Base-by-base conservation (phyloP, 768 basidiomycete species). In the Gymnopilus dilepis region DNA sequence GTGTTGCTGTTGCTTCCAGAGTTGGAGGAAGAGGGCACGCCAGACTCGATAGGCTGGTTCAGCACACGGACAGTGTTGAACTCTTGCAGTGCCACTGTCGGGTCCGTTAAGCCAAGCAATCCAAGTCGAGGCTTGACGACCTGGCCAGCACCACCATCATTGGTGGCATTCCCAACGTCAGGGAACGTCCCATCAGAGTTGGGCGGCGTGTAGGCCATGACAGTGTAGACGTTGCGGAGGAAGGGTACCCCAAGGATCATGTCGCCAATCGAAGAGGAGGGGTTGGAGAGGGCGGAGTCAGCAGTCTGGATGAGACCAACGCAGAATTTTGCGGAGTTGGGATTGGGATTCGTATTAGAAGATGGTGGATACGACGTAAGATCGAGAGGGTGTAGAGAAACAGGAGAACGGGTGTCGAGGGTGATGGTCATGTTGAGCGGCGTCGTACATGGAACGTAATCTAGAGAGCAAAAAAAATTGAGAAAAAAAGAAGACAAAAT, bases 221-320 rank as follows among this genome's bases (percentile, higher is more conserved):
- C 90, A 12, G 85, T 88, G 69, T 94, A 94, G 3, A 85, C 81
- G 67, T 87, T 92, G 11, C 90, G 82, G 67, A 94, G 75, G 70
- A 94, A 94, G 0, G 91, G 86, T 0, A 91, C 88, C 40, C 91
- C 92, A 38, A 94, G 85, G 59, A 94, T 79, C 76, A 94, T 87
- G 71, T 93, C 91, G 0, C 84, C 86, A 17, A 85, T 74, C 13
- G 62, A 66, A 3, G 76, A 72, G 15, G 65, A 59, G 0, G 78
- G 65, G 2, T 67, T 69, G 11, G 73, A 65, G 45, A 90, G 79
- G 13, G 73, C 65, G 9, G 73, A 61, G 41, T 83, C 80, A 15
- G 79, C 82, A 24, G 84, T 70, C 67, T 92, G 91, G 64, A 93
- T 89, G 47, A 90, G 74, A 17, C 91, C 91, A 1, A 83, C 74